Conservation (phyloP, 2,329 filamentous ascomycete genomes). For the Ophiocordyceps camponoti-leonardi region DNA sequence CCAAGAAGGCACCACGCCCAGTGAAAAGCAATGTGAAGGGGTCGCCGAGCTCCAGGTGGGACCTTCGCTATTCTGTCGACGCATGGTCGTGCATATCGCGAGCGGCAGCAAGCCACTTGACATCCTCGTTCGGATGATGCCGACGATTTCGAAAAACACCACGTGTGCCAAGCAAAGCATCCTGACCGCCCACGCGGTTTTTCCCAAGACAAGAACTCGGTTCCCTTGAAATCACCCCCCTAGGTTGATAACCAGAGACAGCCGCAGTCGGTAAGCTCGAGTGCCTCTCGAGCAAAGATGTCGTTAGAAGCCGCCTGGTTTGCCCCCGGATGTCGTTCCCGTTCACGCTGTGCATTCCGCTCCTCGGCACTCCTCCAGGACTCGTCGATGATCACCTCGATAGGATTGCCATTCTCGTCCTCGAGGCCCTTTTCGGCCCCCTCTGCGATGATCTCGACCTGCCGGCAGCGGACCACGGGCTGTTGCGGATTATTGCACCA, state of each 20-base stretch:
- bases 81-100: no score
- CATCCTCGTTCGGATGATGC: no score
- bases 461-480: slow-evolving; percentile 25
- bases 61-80: no score
- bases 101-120: no score
- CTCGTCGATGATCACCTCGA: slow-evolving; percentile 28
- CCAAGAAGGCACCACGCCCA: no score
- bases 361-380: neutral
- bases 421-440: slow-evolving; percentile 17
- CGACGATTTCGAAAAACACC: no score
- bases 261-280: slow-evolving; percentile 31
- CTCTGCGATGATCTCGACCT: slow-evolving; percentile 25
- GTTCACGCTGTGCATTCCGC: neutral
- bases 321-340: slow-evolving; percentile 1
- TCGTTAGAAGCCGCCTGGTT: neutral
- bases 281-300: slow-evolving; percentile 4
- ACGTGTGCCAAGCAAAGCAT: no score
- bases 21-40: no score
- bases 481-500: slow-evolving; percentile 14
- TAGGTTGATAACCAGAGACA: slow-evolving; percentile 35
- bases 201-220: no score
- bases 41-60: no score
- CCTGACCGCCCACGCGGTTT: neutral
- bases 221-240: neutral
- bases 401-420: slow-evolving; percentile 18